Base-by-base conservation (phyloP, 2,329 filamentous ascomycete genomes). In the Venturia carpophila region DNA sequence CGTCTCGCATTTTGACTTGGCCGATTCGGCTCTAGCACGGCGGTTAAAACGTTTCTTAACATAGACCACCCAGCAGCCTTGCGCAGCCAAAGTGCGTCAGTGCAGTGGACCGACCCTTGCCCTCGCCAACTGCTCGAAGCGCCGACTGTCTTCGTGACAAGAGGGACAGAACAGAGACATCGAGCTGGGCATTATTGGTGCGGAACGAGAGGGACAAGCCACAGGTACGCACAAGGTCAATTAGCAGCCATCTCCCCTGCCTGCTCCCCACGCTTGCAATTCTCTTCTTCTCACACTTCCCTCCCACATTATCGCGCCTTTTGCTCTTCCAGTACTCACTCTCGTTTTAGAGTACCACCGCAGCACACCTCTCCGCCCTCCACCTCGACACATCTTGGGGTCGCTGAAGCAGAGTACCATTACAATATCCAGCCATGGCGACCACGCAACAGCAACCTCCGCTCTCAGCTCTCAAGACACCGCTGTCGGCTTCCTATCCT, bases 401-500 rank as follows among this genome's bases (percentile, higher is more conserved):
- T 39, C 7, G 19, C 24, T 60, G 17, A 19, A 60, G 17, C 62
- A 34, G 7, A 13, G 4, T 17, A 2, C 15, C 49, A 34, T 13
- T 13, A 55, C 17, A 17, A 24, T n/a, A 15, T 24, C n/a, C 41
- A 5, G 52, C 24, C 24, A 65, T 65, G 55, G 42, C 75, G 45
- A 75, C 75, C 62, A 72, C 76, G 64, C 70, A 74, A 64, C 52
- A 58, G 30, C 80, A 79, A 72, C 75, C 77, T 65, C 52, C 42
- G 43, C 68, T 76, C 69, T 71, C 76, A 66, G 73, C 75, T 43
- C 73, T 82, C 67, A 79, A 79, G 71, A 82, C 82, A 66, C 87
- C 86, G 70, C 81, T 85, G 66, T 85, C 85, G 68, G 84, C 87
- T 60, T 84, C 77, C 37, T 81, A 80, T 66, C 79, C 79, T 9